phyloP scores from a whole-genome alignment of 2,329 filamentous ascomycete species.

The Clarireedia monteithiana region DNA sequence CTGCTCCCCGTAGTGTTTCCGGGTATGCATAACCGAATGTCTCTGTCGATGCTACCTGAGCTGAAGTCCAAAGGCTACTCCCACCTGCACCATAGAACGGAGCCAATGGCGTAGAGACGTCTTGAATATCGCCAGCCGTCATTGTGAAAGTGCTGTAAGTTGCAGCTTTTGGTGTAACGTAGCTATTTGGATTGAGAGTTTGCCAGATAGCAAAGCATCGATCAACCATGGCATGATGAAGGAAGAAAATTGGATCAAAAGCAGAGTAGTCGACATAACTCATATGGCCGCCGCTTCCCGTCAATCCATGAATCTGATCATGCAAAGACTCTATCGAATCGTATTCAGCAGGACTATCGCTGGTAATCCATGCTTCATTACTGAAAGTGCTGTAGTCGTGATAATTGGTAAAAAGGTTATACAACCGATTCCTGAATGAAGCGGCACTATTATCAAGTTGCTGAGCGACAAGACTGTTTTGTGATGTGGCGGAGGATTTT shows the following conservation, averaged over 20 bases:
- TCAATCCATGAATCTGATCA: constrained; percentile 55
- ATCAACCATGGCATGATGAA: constrained; percentile 51
- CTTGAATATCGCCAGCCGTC: constrained; percentile 13
- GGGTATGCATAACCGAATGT: constrained; percentile 23
- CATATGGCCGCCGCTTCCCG: constrained; percentile 44
- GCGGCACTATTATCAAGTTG: constrained; percentile 45
- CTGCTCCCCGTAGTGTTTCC: constrained; percentile 38
- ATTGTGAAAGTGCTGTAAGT: constrained; percentile 30
- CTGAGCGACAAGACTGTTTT: constrained; percentile 48
- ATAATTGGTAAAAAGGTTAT: constrained; percentile 60
- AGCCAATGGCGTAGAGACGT: constrained; percentile 31
- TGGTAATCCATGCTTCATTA: constrained; percentile 55
- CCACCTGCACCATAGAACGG: constrained; percentile 34
- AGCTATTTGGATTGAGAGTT: constrained; percentile 32
- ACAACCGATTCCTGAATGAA: constrained; percentile 54
- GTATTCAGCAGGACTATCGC: constrained; percentile 36
- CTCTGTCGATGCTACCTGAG: constrained; percentile 13
- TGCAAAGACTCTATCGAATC: constrained; percentile 62
- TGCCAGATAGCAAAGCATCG: constrained; percentile 49
- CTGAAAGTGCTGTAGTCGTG: constrained; percentile 61
- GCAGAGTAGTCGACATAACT: constrained; percentile 35
- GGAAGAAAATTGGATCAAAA: constrained; percentile 42
- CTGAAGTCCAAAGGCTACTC: constrained; percentile 33
- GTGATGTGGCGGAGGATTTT: constrained; percentile 41
- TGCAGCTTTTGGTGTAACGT: constrained; percentile 28